Conservation (phyloP, 306 rosid genomes). For the Gleditsia sinensis region DNA sequence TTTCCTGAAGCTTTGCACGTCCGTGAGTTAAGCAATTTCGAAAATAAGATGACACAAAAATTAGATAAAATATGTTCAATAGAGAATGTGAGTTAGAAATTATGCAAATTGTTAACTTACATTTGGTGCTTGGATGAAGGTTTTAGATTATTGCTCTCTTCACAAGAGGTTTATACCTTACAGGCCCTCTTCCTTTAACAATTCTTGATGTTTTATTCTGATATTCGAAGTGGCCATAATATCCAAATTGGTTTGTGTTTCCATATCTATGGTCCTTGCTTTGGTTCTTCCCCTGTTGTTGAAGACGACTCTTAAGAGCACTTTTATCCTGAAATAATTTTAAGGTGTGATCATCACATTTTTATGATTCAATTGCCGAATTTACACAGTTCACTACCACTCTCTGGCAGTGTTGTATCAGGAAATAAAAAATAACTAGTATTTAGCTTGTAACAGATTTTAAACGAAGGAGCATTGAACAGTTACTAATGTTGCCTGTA, state of each 20-base stretch:
- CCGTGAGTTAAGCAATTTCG: background rate
- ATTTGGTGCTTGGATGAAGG: background rate
- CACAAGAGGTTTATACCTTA: background rate
- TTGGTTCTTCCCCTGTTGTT: constrained; percentile 21
- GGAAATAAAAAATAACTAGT: background rate
- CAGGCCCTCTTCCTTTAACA: constrained; percentile 32
- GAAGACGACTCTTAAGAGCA: constrained; percentile 3
- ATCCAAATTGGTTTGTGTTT: background rate
- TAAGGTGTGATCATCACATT: constrained; percentile 1
- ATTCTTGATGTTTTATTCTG: background rate
- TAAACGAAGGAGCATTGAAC: background rate
- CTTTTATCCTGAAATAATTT: constrained; percentile 18
- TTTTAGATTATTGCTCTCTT: background rate
- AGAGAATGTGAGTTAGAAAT: background rate
- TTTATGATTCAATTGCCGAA: background rate
- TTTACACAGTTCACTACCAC: background rate
- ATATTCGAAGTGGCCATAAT: background rate
- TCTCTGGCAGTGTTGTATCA: background rate
- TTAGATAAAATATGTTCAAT: background rate
- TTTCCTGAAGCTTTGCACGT: background rate
- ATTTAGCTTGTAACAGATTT: constrained; percentile 8
- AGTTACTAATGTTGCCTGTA: background rate
- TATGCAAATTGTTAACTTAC: background rate
- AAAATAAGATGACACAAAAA: background rate
- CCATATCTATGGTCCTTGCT: background rate